Base-by-base conservation (phyloP, 495 filamentous ascomycete species). In the Hypoxylon fragiforme region DNA sequence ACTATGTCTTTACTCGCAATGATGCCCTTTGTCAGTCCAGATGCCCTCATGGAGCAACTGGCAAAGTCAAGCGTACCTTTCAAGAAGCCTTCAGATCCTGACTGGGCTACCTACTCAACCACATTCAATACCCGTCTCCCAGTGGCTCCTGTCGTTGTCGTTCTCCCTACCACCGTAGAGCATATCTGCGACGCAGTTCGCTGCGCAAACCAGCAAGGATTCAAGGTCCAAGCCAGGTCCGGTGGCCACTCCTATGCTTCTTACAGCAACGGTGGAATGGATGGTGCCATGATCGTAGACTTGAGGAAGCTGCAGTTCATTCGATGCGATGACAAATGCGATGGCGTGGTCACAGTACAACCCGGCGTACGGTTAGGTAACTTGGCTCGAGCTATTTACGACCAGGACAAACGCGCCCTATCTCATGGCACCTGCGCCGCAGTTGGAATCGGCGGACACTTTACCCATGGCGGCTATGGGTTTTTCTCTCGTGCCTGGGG, bases 191-290 rank as follows among this genome's bases (percentile, higher is more conserved):
- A 57, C 4, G 74, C 79, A 3, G 77, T 87, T 4, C 46, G 44
- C 37, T 83, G 77, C 44, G 84, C 82, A 0, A 61, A 60, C 0
- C 45, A 57, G 0, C 41, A 67, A 40, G 66, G 65, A 9, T 53
- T 82, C 48, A 81, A 82, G 42, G 82, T 89, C 15, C 84, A 86
- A 42, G 72, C 85, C 22, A 79, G 78, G 57, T 79, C 77, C 19
- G 87, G 88, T 21, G 88, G 88, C 1, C 88, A 90, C 57, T 85
- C 80, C n/a, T 89, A 87, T 65, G 83, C 75, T 1, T 84, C 81
- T 3, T 80, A 80, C 58, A 71, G 73, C 15, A 65, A 65, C 39
- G 77, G 79, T 31, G 76, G 79, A 0, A 45, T 66, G 20, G 59
- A 80, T 64, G 80, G 80, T 8, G 66, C 68, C 24, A 62, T 83